Evolutionary conservation across 192 early-diverging fungal species (phyloP).

Genomic region (Podila minutissima): DNA sequence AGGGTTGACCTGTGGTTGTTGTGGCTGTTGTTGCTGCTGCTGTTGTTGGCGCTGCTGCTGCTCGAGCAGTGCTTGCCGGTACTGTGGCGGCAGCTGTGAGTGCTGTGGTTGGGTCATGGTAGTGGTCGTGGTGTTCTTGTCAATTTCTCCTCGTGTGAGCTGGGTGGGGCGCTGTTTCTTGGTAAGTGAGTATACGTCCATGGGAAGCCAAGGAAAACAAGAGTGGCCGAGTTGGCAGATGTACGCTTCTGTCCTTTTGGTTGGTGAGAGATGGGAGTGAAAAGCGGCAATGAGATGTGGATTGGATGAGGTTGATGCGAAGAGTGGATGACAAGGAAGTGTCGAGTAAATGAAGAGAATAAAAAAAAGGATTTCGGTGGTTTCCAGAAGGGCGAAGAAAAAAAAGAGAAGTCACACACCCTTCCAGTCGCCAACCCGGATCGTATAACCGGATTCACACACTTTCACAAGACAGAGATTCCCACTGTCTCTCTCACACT

Average conservation of each 20-base stretch:
- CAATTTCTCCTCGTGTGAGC: slow-evolving; percentile 35
- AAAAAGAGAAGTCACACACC: not conserved
- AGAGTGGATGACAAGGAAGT: slow-evolving; percentile 5
- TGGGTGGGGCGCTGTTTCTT: slow-evolving; percentile 50
- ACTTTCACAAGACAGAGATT: no score
- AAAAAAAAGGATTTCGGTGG: not conserved
- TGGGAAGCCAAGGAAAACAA: slow-evolving; percentile 5
- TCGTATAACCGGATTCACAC: no score
- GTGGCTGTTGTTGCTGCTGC: slow-evolving; percentile 2
- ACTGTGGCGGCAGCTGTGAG: slow-evolving; percentile 38
- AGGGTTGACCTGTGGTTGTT: not conserved
- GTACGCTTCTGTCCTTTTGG: not conserved
- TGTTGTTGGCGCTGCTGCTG: slow-evolving; percentile 4
- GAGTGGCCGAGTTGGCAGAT: no score
- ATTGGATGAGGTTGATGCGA: not conserved
- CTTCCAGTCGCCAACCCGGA: no score
- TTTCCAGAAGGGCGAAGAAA: no score
- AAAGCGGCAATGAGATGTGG: not conserved
- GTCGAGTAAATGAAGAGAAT: not conserved
- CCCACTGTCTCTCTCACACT: no score
- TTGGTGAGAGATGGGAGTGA: not conserved
- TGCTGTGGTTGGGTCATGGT: slow-evolving; percentile 17
- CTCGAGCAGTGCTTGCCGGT: slow-evolving; percentile 40
- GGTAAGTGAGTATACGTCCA: slow-evolving; percentile 48
- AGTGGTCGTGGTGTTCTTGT: slow-evolving; percentile 5